Percentiles rank a stretch among this genome's conserved stretches.
Conservation (phyloP, 2,329 filamentous ascomycete genomes). For the Fusarium sp. region DNA sequence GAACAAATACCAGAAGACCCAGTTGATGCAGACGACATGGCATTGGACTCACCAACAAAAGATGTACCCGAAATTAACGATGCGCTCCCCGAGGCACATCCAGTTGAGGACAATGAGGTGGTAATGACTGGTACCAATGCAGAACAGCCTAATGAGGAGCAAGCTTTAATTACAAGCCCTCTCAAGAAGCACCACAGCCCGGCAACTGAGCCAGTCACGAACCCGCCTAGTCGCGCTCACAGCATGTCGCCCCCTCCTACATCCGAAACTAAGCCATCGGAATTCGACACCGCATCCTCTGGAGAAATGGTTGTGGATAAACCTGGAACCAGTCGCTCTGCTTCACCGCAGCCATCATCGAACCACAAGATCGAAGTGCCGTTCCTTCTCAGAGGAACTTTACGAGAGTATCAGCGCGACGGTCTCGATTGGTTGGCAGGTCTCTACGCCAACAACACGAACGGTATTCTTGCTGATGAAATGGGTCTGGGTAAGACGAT, state of each 20-base stretch:
- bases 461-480: conserved; percentile 96
- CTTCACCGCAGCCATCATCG: conserved; percentile 50
- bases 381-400: conserved; percentile 84
- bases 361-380: conserved; percentile 78
- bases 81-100: background rate
- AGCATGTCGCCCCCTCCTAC: conserved; percentile 62
- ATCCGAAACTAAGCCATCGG: conserved; percentile 66
- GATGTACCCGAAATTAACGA: background rate
- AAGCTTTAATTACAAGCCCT: conserved; percentile 31
- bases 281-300: conserved; percentile 60
- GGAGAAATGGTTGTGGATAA: conserved; percentile 53
- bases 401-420: conserved; percentile 96
- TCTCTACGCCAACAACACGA: conserved; percentile 91
- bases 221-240: conserved; percentile 58
- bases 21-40: background rate
- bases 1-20: background rate
- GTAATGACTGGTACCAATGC: conserved; percentile 50
- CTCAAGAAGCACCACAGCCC: conserved; percentile 54
- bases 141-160: conserved; percentile 39
- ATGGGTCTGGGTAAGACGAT: conserved; percentile 99
- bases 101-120: conserved; percentile 43
- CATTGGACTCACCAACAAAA: background rate
- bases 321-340: conserved; percentile 51
- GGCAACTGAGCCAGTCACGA: conserved; percentile 60
- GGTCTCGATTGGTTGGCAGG: conserved; percentile 98